Evolutionary conservation across 352 stramenopile genomes (phyloP).

Genomic region (Pythium aristosporum): DNA sequence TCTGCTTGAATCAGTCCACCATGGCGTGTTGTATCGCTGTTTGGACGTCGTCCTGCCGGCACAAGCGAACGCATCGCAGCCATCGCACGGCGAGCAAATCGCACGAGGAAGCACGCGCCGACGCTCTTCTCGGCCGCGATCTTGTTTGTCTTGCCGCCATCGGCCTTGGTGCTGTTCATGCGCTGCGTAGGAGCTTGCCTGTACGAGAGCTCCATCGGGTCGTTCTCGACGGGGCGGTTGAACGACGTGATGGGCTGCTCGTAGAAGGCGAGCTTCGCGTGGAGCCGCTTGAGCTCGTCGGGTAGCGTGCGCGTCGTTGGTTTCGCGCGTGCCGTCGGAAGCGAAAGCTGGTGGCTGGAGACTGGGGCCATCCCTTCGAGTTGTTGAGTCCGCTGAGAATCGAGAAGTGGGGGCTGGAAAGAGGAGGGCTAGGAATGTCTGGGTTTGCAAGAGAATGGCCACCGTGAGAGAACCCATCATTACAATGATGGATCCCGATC

Average conservation of each 20-base stretch:
- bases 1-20: not conserved
- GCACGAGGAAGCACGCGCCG: slow-evolving; percentile 6
- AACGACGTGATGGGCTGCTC: slow-evolving; percentile 26
- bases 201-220: slow-evolving; percentile 9
- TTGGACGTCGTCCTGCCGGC: not conserved
- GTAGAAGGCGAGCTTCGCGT: slow-evolving; percentile 25
- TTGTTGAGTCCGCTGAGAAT: not conserved
- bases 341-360: not conserved
- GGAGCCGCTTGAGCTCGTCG: slow-evolving; percentile 10
- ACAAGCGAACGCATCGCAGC: slow-evolving; percentile 8
- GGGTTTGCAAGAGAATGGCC: too few species aligned
- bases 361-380: not conserved
- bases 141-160: not conserved
- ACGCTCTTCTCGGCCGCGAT: not conserved
- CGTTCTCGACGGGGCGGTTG: slow-evolving; percentile 21
- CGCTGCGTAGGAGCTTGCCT: not conserved
- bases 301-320: not conserved
- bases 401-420: not conserved
- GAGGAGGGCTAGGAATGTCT: too few species aligned
- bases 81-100: slow-evolving; percentile 1
- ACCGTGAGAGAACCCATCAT: too few species aligned
- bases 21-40: not conserved
- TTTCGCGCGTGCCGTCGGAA: not conserved
- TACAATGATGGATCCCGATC: too few species aligned
- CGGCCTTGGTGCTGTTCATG: not conserved